Conservation (phyloP, 192 early-diverging fungal species). For the Entomortierella chlamydospora region DNA sequence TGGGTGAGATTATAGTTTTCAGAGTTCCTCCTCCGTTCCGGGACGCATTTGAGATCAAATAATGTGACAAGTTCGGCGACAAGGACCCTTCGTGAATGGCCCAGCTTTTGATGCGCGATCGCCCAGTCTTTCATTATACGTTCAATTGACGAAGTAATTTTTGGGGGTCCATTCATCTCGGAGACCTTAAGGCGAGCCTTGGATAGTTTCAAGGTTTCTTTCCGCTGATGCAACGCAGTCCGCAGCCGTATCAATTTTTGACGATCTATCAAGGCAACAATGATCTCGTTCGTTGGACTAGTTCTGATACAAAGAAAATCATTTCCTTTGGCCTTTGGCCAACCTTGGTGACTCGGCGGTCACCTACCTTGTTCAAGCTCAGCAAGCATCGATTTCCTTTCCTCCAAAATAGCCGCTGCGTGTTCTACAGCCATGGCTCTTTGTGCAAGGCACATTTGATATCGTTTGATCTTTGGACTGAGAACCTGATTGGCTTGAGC, state of each 20-base stretch:
- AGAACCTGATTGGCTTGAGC: constrained; percentile 38
- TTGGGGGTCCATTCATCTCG: constrained; percentile 36
- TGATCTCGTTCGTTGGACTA: background rate
- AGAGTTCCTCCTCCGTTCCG: constrained; percentile 15
- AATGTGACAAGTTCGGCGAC: constrained; percentile 61
- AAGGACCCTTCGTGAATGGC: constrained; percentile 57
- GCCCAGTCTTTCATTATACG: constrained; percentile 57
- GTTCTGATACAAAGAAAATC: background rate
- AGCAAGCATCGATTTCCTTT: constrained; percentile 5
- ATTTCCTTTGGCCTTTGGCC: background rate
- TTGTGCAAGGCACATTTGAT: constrained; percentile 44
- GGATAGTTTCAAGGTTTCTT: constrained; percentile 38
- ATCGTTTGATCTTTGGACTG: constrained; percentile 43
- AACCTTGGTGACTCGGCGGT: background rate
- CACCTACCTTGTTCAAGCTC: constrained; percentile 47
- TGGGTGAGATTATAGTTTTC: constrained; percentile 7
- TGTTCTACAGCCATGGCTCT: constrained; percentile 43
- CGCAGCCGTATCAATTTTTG: constrained; percentile 24
- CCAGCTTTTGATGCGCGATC: constrained; percentile 52
- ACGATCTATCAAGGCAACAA: constrained; percentile 21
- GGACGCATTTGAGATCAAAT: constrained; percentile 62
- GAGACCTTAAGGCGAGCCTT: constrained; percentile 37
- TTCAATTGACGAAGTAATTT: constrained; percentile 36
- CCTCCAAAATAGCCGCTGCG: constrained; percentile 19
- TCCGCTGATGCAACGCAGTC: constrained; percentile 35